Evolutionary conservation across 495 filamentous ascomycete genomes (phyloP).

Genomic region (Xylaria grammica): DNA sequence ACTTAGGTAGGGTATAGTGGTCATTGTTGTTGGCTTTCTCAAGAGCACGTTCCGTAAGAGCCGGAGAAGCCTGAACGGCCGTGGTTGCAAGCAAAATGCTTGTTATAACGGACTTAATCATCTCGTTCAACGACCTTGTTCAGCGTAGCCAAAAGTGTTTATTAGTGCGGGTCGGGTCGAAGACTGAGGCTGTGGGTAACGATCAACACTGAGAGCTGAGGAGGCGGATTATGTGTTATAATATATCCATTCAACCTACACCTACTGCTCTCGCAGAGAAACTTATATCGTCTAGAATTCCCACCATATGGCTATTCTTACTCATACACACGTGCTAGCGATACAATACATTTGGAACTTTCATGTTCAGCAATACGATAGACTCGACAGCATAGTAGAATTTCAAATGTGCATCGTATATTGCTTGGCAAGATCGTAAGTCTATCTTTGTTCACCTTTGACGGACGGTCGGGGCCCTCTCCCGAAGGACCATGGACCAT

Average conservation of each 20-base stretch:
- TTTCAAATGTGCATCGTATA: conserved; percentile 14
- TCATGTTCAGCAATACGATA: not conserved
- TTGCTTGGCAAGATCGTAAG: not conserved
- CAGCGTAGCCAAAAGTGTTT: not conserved
- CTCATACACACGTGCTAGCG: not conserved
- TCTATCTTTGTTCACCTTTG: not conserved
- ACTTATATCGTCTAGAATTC: not conserved
- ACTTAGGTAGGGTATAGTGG: not conserved
- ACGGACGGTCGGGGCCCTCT: no score
- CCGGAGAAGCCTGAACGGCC: conserved; percentile 15
- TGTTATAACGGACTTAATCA: conserved; percentile 13
- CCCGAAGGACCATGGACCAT: not conserved
- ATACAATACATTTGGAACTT: conserved; percentile 9
- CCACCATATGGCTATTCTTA: not conserved
- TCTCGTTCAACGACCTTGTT: not conserved
- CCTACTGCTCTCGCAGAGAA: no score
- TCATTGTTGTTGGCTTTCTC: conserved; percentile 7
- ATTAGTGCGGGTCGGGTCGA: not conserved
- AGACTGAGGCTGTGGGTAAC: not conserved
- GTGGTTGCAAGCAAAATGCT: conserved; percentile 16
- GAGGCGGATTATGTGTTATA: not conserved
- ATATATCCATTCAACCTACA: not conserved
- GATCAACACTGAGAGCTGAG: not conserved
- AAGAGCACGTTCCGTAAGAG: conserved; percentile 11
- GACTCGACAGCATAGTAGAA: conserved; percentile 7